Evolutionary conservation across 148 eudicot genomes (phyloP).

Genomic region (Vaccinium darrowii): DNA sequence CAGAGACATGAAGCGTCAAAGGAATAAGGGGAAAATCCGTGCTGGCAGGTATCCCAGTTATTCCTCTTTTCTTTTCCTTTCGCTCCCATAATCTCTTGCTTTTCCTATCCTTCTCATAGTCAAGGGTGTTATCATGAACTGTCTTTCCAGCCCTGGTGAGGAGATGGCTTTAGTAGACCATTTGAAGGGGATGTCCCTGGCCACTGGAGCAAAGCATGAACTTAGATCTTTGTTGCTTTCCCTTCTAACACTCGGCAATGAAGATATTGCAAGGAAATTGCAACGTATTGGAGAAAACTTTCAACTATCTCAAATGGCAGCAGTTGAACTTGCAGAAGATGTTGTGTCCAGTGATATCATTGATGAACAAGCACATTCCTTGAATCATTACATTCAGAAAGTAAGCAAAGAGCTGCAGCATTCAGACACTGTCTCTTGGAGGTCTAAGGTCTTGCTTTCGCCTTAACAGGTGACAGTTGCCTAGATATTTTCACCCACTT

Average conservation of each 20-base stretch:
- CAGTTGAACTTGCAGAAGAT: conserved; percentile 79
- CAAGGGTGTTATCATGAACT: conserved; percentile 10
- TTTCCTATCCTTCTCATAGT: background rate
- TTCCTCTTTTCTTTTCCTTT: background rate
- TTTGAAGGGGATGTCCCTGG: conserved; percentile 79
- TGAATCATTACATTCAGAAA: conserved; percentile 60
- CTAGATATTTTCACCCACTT: background rate
- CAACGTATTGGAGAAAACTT: conserved; percentile 62
- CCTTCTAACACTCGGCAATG: conserved; percentile 80
- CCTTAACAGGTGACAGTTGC: conserved; percentile 38
- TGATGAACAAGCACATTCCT: conserved; percentile 60
- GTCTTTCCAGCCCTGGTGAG: conserved; percentile 70
- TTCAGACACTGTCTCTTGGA: conserved; percentile 73
- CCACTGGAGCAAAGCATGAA: conserved; percentile 66
- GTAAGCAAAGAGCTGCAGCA: conserved; percentile 39
- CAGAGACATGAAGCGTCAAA: conserved; percentile 63
- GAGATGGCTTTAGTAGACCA: conserved; percentile 93
- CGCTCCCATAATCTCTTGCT: background rate
- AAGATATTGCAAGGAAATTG: conserved; percentile 67
- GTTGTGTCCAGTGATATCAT: conserved; percentile 50
- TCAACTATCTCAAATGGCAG: conserved; percentile 77
- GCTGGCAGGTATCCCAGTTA: conserved; percentile 77
- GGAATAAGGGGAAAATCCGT: conserved; percentile 87
- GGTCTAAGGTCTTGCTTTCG: conserved; percentile 52
- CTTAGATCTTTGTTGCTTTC: conserved; percentile 64